A percentile compares a stretch with the other conserved stretches of the same genome.
These are phyloP conservation scores for Funneliformis geosporum DNA, from an alignment of 192 early-diverging fungal species.

Conservation along the genomic window DNA sequence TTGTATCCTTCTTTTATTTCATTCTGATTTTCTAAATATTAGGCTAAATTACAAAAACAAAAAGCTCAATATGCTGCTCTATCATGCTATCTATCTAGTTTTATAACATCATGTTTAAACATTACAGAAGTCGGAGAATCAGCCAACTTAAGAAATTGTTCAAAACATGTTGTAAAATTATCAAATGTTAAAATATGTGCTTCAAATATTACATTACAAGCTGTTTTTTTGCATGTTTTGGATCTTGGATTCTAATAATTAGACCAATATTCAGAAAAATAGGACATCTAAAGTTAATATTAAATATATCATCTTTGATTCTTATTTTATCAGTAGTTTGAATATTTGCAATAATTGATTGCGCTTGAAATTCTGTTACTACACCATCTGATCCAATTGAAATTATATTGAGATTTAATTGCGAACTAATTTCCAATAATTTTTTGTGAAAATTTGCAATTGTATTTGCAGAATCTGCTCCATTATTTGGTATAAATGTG, in stretches of 20 bases:
- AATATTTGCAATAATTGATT: too few relatives aligned
- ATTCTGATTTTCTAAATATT: neutral
- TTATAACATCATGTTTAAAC: neutral
- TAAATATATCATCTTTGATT: neutral
- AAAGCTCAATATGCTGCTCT: neutral
- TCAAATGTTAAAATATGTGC: too few relatives aligned
- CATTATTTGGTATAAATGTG: too few relatives aligned
- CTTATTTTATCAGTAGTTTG: neutral
- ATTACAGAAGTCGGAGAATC: neutral
- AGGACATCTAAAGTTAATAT: neutral
- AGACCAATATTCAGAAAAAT: neutral
- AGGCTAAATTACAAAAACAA: neutral
- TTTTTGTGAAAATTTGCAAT: too few relatives aligned
- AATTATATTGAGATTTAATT: too few relatives aligned
- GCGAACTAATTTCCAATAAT: too few relatives aligned
- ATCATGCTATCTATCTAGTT: conserved; percentile 1
- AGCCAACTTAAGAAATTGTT: neutral
- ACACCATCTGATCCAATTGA: too few relatives aligned
- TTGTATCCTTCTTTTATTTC: neutral
- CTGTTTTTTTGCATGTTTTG: conserved; percentile 2
- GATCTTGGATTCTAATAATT: neutral
- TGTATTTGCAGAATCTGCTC: too few relatives aligned
- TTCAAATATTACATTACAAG: neutral
- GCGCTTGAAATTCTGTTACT: neutral
- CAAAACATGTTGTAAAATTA: too few relatives aligned